Percentiles rank a stretch among this genome's conserved stretches.
Conservation (phyloP, 192 early-diverging fungal species). For the Coemansia sp. region DNA sequence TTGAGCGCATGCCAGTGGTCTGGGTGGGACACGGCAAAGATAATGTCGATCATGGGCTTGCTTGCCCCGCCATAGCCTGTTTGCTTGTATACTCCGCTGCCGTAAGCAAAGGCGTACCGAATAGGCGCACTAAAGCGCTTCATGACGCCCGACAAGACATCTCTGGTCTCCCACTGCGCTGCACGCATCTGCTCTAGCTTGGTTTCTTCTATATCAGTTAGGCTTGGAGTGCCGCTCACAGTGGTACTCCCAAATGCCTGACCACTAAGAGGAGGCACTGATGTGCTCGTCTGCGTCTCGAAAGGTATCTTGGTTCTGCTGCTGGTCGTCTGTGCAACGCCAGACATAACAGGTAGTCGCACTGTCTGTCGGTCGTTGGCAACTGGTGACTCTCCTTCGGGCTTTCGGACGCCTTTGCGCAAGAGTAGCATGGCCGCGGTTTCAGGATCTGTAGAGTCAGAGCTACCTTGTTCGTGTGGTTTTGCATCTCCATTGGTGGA, state of each 20-base stretch:
- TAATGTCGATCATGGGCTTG: slow-evolving; percentile 91
- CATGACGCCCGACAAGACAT: slow-evolving; percentile 24
- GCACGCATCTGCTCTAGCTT: slow-evolving; percentile 32
- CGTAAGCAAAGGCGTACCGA: slow-evolving; percentile 87
- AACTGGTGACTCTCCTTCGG: neutral
- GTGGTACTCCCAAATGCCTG: slow-evolving; percentile 12
- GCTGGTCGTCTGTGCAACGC: neutral
- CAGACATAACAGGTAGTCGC: slow-evolving; percentile 13
- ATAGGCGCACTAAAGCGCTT: slow-evolving; percentile 42
- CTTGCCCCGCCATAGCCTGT: slow-evolving; percentile 68
- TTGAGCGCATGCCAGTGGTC: slow-evolving; percentile 98
- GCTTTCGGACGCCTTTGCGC: slow-evolving; percentile 11
- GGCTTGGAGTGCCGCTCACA: slow-evolving; percentile 12
- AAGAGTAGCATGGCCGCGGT: slow-evolving; percentile 24
- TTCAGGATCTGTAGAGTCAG: neutral
- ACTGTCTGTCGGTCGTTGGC: slow-evolving; percentile 30
- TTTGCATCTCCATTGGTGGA: neutral
- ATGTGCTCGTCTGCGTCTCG: neutral
- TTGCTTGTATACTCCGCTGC: slow-evolving; percentile 92
- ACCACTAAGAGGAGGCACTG: neutral
- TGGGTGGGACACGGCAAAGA: slow-evolving; percentile 94
- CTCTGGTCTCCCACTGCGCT: slow-evolving; percentile 29
- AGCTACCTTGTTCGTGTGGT: neutral
- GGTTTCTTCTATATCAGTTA: slow-evolving; percentile 32
- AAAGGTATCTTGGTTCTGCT: neutral